phyloP scores from a whole-genome alignment of 2,329 filamentous ascomycete species.

The Colletotrichum sp. region DNA sequence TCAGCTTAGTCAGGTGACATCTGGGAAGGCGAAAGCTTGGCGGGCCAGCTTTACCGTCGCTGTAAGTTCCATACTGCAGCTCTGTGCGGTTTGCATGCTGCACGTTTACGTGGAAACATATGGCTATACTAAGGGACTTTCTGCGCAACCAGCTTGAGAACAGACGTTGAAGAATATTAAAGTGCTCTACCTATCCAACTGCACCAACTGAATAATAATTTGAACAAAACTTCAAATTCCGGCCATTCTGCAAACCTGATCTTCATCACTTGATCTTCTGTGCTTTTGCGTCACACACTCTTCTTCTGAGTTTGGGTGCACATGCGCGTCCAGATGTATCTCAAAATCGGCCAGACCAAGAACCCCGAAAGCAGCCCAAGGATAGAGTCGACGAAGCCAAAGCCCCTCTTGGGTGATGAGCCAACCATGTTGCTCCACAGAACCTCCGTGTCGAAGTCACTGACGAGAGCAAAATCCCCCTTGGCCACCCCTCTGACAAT shows the following conservation, averaged over 20 bases:
- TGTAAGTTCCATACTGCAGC: too few species aligned
- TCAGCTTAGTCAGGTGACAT: too few species aligned
- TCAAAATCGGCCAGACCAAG: constrained; percentile 22
- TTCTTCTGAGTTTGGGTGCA: not conserved
- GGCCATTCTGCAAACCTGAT: not conserved
- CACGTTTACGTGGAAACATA: too few species aligned
- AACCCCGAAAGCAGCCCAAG: constrained; percentile 11
- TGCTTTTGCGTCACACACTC: not conserved
- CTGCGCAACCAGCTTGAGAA: too few species aligned
- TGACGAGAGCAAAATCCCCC: constrained; percentile 29
- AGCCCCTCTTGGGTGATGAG: constrained; percentile 27
- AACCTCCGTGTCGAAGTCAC: constrained; percentile 22
- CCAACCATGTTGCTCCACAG: constrained; percentile 28
- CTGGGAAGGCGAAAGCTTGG: too few species aligned
- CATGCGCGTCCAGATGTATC: constrained; percentile 19
- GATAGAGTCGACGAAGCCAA: constrained; percentile 22
- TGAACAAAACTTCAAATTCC: not conserved
- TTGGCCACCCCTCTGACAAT: constrained; percentile 24
- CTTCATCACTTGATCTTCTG: not conserved
- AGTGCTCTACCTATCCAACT: too few species aligned
- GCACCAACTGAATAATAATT: too few species aligned
- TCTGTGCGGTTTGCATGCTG: too few species aligned
- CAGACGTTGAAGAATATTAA: too few species aligned
- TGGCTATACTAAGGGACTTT: too few species aligned
- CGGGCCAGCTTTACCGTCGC: too few species aligned